A percentile compares a stretch with the other conserved stretches of the same genome.
Conservation (phyloP, 2,329 filamentous ascomycete genomes). For the Dothidotthia symphoricarpi region DNA sequence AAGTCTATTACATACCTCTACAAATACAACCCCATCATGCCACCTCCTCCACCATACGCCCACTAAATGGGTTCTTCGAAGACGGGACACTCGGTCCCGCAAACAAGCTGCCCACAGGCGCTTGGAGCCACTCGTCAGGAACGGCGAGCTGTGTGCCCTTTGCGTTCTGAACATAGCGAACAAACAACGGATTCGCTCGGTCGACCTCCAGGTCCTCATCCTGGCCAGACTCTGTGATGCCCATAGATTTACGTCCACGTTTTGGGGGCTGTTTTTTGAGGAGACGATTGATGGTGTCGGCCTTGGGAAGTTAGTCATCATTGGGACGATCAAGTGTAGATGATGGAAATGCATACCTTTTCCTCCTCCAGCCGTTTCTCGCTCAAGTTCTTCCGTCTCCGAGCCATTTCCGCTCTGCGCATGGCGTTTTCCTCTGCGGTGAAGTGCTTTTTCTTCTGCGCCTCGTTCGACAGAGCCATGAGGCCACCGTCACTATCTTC, state of each 20-base stretch:
- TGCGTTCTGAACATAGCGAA: conserved; percentile 67
- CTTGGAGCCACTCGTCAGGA: conserved; percentile 65
- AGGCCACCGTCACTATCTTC: conserved; percentile 48
- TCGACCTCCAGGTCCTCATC: conserved; percentile 48
- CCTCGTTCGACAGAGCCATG: conserved; percentile 61
- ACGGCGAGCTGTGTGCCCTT: conserved; percentile 63
- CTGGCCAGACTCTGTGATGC: conserved; percentile 50
- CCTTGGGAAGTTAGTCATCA: conserved; percentile 44
- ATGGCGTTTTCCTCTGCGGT: conserved; percentile 72
- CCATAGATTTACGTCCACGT: conserved; percentile 49
- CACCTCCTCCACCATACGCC: conserved; percentile 42
- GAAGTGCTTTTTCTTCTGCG: conserved; percentile 70
- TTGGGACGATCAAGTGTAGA: neutral
- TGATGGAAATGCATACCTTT: conserved; percentile 54
- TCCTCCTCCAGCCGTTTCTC: conserved; percentile 78
- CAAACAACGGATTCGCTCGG: conserved; percentile 60
- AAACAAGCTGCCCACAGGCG: conserved; percentile 63
- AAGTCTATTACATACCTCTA: too few relatives aligned
- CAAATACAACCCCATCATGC: conserved; percentile 12
- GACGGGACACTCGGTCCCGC: conserved; percentile 26
- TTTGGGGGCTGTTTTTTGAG: conserved; percentile 84
- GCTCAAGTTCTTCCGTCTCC: conserved; percentile 69
- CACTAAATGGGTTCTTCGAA: conserved; percentile 24
- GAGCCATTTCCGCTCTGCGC: conserved; percentile 71
- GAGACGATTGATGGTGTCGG: conserved; percentile 88